Base-by-base conservation (phyloP, 352 stramenopile genomes). In the Pilasporangium apinafurcum region DNA sequence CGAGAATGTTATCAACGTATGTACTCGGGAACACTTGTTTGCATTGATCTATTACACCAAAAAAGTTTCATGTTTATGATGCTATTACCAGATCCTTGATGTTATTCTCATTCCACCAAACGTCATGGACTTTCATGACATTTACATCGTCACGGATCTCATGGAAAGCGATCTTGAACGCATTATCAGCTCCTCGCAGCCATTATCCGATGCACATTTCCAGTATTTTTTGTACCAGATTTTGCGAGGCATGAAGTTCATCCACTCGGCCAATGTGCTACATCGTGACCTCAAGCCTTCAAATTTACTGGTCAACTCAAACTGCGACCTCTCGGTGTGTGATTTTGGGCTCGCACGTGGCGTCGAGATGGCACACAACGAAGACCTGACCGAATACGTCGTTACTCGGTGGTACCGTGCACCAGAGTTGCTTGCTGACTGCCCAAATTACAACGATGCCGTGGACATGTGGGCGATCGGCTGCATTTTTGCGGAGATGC, bases 401-500 rank as follows among this genome's bases (percentile, higher is more conserved):
- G 86, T 96, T 4, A 96, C 85, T 33, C 58, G 84, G 2, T 96
- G 86, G 86, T 96, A 96, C 56, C 78, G 86, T 25, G 83, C 83
- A 10, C 83, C 83, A 1, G 83, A 95, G 54, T 62, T 95, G 21
- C 61, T 94, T 16, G 65, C 74, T 12, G 86, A 95, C 31, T 98
- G 88, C 62, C 93, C 95, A 48, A 90, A 98, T 57, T 99, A 99
- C 70, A 95, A 92, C 29, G 94, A 97, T 44, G 80, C 90, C 18
- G 90, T 98, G 37, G 95, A 98, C 62, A 86, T 98, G 37, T 98
- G 93, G 93, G 86, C 82, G 38, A 83, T 98, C 21, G 97, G 96
- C 7, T 99, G 97, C 64, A 99, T 99, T 65, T 98, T 99, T 61
- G 97, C 93, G 22, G 97, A 99, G 65, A 93, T 99, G 55, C 80